Conservation (phyloP, 2,329 filamentous ascomycete genomes). For the Fusarium torulosum region DNA sequence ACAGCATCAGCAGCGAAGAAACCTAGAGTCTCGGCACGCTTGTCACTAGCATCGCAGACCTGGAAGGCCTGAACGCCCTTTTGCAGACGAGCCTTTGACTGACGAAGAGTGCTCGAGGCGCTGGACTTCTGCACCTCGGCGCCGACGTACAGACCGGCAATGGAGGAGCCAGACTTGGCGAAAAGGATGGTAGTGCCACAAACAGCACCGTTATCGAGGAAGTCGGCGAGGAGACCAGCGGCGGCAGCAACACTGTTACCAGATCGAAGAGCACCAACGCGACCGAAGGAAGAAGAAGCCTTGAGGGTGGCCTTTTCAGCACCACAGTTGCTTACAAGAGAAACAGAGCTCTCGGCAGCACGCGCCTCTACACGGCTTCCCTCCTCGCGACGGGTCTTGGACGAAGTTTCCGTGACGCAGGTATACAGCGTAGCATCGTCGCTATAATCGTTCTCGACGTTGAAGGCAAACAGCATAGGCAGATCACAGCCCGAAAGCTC, state of each 20-base stretch:
- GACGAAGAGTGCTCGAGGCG: constrained; percentile 30
- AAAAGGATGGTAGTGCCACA: constrained; percentile 44
- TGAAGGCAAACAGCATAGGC: constrained; percentile 42
- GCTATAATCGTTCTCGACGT: constrained; percentile 42
- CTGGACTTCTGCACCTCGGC: constrained; percentile 44
- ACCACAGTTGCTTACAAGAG: constrained; percentile 39
- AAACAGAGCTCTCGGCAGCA: constrained; percentile 29
- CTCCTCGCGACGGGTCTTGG: constrained; percentile 27
- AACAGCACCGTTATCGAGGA: constrained; percentile 32
- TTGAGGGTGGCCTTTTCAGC: constrained; percentile 38
- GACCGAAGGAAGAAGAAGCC: constrained; percentile 19
- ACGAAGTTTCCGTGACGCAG: constrained; percentile 18
- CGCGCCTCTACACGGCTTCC: constrained; percentile 23
- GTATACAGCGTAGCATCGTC: constrained; percentile 45
- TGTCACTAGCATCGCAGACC: constrained; percentile 36
- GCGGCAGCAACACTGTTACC: constrained; percentile 28
- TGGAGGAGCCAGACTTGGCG: constrained; percentile 41
- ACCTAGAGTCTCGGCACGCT: constrained; percentile 37
- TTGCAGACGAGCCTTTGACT: constrained; percentile 24
- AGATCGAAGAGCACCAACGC: constrained; percentile 13
- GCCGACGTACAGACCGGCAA: constrained; percentile 44
- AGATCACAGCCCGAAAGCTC: constrained; percentile 35
- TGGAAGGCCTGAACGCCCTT: constrained; percentile 41
- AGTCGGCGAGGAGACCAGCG: constrained; percentile 37
- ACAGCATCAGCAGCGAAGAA: constrained; percentile 39